Conservation (phyloP, 2,329 filamentous ascomycete genomes). For the Beauveria sp. region DNA sequence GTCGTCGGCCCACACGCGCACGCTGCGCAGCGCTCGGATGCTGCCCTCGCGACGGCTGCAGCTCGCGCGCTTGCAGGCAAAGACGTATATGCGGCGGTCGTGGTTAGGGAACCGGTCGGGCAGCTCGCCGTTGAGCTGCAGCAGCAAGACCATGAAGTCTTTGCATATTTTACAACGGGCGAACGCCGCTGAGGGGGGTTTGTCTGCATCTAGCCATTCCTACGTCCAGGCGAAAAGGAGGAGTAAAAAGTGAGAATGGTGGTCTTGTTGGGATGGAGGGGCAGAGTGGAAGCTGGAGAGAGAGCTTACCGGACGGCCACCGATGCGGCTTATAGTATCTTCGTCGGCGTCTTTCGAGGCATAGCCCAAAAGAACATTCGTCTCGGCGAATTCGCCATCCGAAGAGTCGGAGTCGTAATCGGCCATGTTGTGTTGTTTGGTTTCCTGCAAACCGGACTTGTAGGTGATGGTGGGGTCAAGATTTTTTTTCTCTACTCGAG, state of each 20-base stretch:
- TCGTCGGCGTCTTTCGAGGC: slow-evolving; percentile 70
- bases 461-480: slow-evolving; percentile 30
- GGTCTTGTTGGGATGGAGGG: neutral
- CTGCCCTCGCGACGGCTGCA: slow-evolving; percentile 80
- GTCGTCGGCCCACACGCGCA: slow-evolving; percentile 45
- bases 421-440: slow-evolving; percentile 46
- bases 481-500: slow-evolving; percentile 27
- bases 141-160: slow-evolving; percentile 70
- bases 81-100: slow-evolving; percentile 81
- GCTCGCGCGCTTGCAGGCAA: slow-evolving; percentile 67
- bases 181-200: slow-evolving; percentile 64
- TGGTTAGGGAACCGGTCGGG: slow-evolving; percentile 80
- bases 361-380: slow-evolving; percentile 85
- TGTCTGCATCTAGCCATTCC: slow-evolving; percentile 75
- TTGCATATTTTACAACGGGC: slow-evolving; percentile 86
- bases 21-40: slow-evolving; percentile 65
- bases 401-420: slow-evolving; percentile 83
- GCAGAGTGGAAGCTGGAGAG: neutral
- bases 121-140: slow-evolving; percentile 87
- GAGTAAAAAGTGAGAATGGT: neutral
- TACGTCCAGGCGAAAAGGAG: slow-evolving; percentile 25
- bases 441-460: slow-evolving; percentile 2
- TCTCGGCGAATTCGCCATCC: slow-evolving; percentile 65
- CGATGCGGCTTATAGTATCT: slow-evolving; percentile 80
- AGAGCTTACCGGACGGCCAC: slow-evolving; percentile 69